A percentile compares a stretch with the other conserved stretches of the same genome.
Conservation (phyloP, 1,284 basidiomycete genomes). For the Puccinia horiana region DNA sequence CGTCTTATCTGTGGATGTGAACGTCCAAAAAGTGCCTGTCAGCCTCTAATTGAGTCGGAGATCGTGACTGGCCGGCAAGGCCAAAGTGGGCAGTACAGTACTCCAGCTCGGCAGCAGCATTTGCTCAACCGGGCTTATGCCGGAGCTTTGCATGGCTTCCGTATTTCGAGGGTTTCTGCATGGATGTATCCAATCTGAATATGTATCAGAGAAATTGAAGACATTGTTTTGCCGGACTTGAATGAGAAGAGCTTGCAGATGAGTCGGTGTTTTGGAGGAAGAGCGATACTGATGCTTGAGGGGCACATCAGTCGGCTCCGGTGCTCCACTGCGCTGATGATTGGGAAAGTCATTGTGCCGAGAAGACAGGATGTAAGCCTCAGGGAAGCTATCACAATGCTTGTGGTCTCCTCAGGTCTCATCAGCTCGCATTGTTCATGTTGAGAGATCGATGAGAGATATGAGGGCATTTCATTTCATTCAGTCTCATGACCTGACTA, state of each 20-base stretch:
- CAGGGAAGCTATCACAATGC: too few relatives aligned
- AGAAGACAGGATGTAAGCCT: too few relatives aligned
- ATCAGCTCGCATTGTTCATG: neutral
- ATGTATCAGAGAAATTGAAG: too few relatives aligned
- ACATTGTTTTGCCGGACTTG: too few relatives aligned
- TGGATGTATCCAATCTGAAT: too few relatives aligned
- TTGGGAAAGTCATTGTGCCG: neutral
- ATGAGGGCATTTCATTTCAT: neutral
- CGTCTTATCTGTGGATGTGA: too few relatives aligned
- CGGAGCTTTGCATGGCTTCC: neutral
- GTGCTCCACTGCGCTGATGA: too few relatives aligned
- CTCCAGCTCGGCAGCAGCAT: neutral
- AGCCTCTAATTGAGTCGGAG: neutral
- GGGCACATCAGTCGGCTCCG: too few relatives aligned
- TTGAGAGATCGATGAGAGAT: neutral
- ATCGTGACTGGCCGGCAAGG: neutral
- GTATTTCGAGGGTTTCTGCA: too few relatives aligned
- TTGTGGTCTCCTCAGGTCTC: neutral
- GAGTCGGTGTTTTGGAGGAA: too few relatives aligned
- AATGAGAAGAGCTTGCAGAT: too few relatives aligned
- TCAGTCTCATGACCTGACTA: neutral
- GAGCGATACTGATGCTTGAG: too few relatives aligned
- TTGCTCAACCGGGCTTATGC: neutral
- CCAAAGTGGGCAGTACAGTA: neutral
- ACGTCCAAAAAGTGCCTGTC: neutral